phyloP scores from a whole-genome alignment of 2,329 filamentous ascomycete species.

The Colletotrichum somersetense region DNA sequence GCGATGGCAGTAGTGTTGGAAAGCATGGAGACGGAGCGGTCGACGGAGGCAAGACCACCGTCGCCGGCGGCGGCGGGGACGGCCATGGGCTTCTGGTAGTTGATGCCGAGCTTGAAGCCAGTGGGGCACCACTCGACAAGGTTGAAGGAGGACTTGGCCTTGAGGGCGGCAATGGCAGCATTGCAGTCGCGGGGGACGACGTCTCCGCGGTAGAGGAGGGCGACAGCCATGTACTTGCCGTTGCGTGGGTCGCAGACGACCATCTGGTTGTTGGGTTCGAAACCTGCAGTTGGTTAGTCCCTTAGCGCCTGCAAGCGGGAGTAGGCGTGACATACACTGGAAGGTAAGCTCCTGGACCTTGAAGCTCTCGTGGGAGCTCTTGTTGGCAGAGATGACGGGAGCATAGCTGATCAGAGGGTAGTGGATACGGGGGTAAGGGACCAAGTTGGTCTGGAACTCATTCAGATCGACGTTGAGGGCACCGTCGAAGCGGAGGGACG shows the following conservation, averaged over 20 bases:
- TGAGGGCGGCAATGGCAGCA: constrained; percentile 74
- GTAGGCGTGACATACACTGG: constrained; percentile 68
- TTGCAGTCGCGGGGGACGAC: constrained; percentile 78
- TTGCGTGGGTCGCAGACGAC: constrained; percentile 80
- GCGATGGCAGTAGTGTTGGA: constrained; percentile 82
- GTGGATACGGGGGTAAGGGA: constrained; percentile 80
- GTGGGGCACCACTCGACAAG: constrained; percentile 82
- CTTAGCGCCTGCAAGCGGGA: not conserved
- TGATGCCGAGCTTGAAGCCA: constrained; percentile 82
- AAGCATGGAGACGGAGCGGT: constrained; percentile 77
- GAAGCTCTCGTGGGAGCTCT: constrained; percentile 89
- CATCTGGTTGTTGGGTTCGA: constrained; percentile 85
- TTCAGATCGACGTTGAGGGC: constrained; percentile 81
- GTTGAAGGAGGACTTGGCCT: constrained; percentile 80
- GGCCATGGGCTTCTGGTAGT: constrained; percentile 76
- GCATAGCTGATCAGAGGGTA: constrained; percentile 81
- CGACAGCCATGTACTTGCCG: constrained; percentile 82
- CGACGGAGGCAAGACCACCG: constrained; percentile 71
- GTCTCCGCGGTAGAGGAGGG: constrained; percentile 78
- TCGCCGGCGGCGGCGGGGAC: constrained; percentile 67
- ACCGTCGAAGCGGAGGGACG: constrained; percentile 78
- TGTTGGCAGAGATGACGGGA: constrained; percentile 77
- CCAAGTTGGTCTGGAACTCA: constrained; percentile 84
- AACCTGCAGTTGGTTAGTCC: constrained; percentile 63
- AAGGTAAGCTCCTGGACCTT: constrained; percentile 83